These are phyloP conservation scores for Fistulinella cinereoalba DNA, from an alignment of 1,284 basidiomycete species.

Conservation along the genomic window DNA sequence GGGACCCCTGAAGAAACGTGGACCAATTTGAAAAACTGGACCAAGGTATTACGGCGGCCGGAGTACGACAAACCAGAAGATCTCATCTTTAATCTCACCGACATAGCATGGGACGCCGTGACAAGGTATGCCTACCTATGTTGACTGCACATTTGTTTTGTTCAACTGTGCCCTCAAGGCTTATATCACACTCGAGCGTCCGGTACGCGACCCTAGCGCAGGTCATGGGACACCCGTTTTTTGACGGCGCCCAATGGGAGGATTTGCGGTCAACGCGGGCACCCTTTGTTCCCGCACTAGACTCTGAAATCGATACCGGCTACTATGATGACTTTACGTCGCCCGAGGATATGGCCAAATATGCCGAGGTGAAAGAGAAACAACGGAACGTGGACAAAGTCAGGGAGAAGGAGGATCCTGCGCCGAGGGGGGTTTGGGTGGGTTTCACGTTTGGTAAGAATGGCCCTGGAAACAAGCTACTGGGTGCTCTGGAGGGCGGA, in stretches of 20 bases:
- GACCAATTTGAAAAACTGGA: slow-evolving; percentile 99
- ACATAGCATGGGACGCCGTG: slow-evolving; percentile 95
- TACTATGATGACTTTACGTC: slow-evolving; percentile 98
- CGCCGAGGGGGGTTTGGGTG: slow-evolving; percentile 85
- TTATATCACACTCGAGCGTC: slow-evolving; percentile 76
- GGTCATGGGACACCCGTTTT: slow-evolving; percentile 84
- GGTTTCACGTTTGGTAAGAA: slow-evolving; percentile 98
- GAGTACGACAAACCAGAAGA: slow-evolving; percentile 97
- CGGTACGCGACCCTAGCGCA: slow-evolving; percentile 77
- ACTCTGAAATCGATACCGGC: slow-evolving; percentile 93
- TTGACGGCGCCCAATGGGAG: slow-evolving; percentile 73
- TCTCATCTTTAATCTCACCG: slow-evolving; percentile 94
- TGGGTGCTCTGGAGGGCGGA: slow-evolving; percentile 35
- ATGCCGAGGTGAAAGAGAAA: slow-evolving; percentile 97
- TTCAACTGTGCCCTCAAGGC: slow-evolving; percentile 35
- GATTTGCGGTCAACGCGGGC: slow-evolving; percentile 77
- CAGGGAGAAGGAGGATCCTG: slow-evolving; percentile 78
- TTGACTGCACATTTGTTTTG: background rate
- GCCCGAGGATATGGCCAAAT: slow-evolving; percentile 96
- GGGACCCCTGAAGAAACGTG: slow-evolving; percentile 97
- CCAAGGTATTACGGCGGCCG: slow-evolving; percentile 84
- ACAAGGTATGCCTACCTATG: slow-evolving; percentile 55
- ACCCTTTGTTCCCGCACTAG: slow-evolving; percentile 94
- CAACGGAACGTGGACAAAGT: slow-evolving; percentile 92
- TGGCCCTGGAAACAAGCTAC: slow-evolving; percentile 51